These are phyloP conservation scores for Boletellus deceptivus DNA, from an alignment of 1,284 basidiomycete genomes.

Conservation along the genomic window DNA sequence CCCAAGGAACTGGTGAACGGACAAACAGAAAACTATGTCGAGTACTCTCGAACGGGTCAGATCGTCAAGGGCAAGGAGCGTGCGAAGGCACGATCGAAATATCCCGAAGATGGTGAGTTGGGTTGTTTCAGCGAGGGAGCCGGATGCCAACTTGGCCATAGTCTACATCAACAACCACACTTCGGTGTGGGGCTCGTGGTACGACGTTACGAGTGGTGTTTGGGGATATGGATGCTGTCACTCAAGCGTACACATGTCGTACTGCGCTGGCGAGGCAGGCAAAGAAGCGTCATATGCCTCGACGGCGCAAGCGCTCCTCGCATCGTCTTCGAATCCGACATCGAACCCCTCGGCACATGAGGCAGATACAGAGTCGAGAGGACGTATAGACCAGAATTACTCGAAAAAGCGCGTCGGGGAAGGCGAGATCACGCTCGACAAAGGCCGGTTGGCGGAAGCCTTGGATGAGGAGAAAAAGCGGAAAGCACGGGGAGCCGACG, in stretches of 20 bases:
- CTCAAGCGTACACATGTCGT: conserved; percentile 82
- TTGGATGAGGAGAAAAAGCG: conserved; percentile 81
- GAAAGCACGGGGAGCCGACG: conserved; percentile 57
- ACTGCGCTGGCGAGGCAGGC: conserved; percentile 90
- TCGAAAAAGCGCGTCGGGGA: conserved; percentile 74
- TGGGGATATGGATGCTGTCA: conserved; percentile 99
- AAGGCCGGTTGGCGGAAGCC: conserved; percentile 65
- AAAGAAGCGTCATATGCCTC: conserved; percentile 77
- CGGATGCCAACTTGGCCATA: conserved; percentile 31
- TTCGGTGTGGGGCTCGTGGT: conserved; percentile 96
- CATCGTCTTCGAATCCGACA: conserved; percentile 33
- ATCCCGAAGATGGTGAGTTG: conserved; percentile 85
- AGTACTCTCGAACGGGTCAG: conserved; percentile 92
- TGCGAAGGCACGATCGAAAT: conserved; percentile 84
- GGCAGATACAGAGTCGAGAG: conserved; percentile 36
- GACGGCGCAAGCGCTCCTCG: conserved; percentile 66
- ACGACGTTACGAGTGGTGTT: conserved; percentile 61
- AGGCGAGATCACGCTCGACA: conserved; percentile 70
- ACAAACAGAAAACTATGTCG: conserved; percentile 96
- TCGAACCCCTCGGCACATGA: conserved; percentile 26
- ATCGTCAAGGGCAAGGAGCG: conserved; percentile 91
- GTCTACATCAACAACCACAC: conserved; percentile 95
- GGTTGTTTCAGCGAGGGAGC: neutral
- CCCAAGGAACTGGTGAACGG: conserved; percentile 90
- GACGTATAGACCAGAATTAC: conserved; percentile 57